These are phyloP conservation scores for Fusarium abutilonis DNA, from an alignment of 2,329 filamentous ascomycete genomes.

Conservation along the genomic window DNA sequence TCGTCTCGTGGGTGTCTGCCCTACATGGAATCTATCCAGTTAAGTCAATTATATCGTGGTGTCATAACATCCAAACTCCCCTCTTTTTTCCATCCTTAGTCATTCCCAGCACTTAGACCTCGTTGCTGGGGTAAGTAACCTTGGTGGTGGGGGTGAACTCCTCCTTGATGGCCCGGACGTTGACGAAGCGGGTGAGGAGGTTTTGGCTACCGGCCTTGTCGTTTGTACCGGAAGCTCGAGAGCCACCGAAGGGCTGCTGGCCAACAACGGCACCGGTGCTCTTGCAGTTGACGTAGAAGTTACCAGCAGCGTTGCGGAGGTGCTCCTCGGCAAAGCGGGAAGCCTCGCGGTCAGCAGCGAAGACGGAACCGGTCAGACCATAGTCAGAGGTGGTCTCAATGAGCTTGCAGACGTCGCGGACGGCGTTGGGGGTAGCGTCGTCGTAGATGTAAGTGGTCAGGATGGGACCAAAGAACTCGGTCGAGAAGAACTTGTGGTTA, in stretches of 20 bases:
- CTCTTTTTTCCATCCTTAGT: constrained; percentile 1
- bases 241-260: constrained; percentile 77
- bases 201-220: constrained; percentile 76
- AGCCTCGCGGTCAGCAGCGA: constrained; percentile 73
- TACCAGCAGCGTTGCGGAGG: constrained; percentile 77
- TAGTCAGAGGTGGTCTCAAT: constrained; percentile 81
- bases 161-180: constrained; percentile 76
- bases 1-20: constrained; percentile 14
- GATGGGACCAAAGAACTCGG: constrained; percentile 85
- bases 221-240: constrained; percentile 74
- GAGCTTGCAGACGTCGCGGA: constrained; percentile 66
- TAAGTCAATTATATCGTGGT: constrained; percentile 26
- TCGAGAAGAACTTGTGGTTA: constrained; percentile 76
- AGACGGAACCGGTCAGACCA: constrained; percentile 79
- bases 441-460: constrained; percentile 81
- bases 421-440: constrained; percentile 68
- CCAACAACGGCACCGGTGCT: constrained; percentile 77
- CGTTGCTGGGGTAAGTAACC: constrained; percentile 78
- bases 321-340: constrained; percentile 75
- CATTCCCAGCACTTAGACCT: constrained; percentile 55
- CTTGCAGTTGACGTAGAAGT: constrained; percentile 90
- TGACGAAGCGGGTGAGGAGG: constrained; percentile 72
- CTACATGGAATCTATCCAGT: constrained; percentile 1
- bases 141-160: constrained; percentile 72
- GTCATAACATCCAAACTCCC: constrained; percentile 11